Conservation (phyloP, 2,329 filamentous ascomycete genomes). For the Colletotrichum phormii region DNA sequence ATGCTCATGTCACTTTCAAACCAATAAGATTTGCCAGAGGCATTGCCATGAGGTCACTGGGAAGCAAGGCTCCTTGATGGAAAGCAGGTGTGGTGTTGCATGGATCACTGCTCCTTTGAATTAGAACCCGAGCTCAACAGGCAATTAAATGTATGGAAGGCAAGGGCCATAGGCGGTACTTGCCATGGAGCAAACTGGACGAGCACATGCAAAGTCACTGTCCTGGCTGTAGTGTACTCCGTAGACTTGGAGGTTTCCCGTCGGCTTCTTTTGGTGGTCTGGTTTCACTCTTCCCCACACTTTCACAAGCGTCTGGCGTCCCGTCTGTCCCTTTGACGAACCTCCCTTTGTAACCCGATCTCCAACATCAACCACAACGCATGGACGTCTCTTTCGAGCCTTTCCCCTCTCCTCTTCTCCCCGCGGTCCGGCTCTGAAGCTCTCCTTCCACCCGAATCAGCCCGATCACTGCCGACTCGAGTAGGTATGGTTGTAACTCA, state of each 20-base stretch:
- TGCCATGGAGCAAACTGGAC: slow-evolving; percentile 8
- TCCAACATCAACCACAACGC: slow-evolving; percentile 25
- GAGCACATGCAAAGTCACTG: slow-evolving; percentile 34
- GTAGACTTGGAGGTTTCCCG: too few relatives aligned
- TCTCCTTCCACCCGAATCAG: slow-evolving; percentile 49
- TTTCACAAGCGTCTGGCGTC: slow-evolving; percentile 42
- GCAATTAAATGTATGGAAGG: neutral
- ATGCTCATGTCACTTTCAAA: neutral
- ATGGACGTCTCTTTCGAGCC: slow-evolving; percentile 9
- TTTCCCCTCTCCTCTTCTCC: slow-evolving; percentile 17
- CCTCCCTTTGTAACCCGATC: slow-evolving; percentile 17
- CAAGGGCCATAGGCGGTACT: neutral
- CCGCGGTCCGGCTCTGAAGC: slow-evolving; percentile 34
- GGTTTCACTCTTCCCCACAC: slow-evolving; percentile 42
- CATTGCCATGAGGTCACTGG: slow-evolving; percentile 13
- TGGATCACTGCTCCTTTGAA: neutral
- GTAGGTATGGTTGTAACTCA: neutral
- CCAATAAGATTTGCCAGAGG: neutral
- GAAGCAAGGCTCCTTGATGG: neutral
- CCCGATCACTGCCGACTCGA: slow-evolving; percentile 48
- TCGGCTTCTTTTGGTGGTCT: slow-evolving; percentile 1
- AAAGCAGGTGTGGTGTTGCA: neutral
- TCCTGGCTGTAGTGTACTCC: neutral
- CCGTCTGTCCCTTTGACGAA: slow-evolving; percentile 13
- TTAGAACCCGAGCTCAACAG: neutral